These are phyloP conservation scores for Globisporangium irregulare DNA, from an alignment of 352 stramenopile species.

Conservation along the genomic window DNA sequence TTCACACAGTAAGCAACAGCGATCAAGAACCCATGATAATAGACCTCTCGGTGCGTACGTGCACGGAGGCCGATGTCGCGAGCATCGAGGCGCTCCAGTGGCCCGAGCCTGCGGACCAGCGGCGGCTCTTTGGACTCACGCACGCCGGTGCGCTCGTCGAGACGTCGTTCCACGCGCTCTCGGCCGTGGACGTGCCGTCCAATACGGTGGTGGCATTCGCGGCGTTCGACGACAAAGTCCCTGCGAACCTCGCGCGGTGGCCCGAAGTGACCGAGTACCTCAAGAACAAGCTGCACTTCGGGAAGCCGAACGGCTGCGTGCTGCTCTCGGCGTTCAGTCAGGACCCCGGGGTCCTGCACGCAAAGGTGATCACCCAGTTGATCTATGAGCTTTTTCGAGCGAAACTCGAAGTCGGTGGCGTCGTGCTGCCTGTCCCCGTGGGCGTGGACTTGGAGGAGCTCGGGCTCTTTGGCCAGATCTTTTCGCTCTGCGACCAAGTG, in stretches of 20 bases:
- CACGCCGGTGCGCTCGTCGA: slow-evolving; percentile 63
- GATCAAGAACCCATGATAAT: slow-evolving; percentile 10
- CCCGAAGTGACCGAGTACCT: slow-evolving; percentile 66
- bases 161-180: slow-evolving; percentile 52
- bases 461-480: slow-evolving; percentile 55
- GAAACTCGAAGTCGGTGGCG: slow-evolving; percentile 36
- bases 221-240: slow-evolving; percentile 59
- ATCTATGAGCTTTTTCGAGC: slow-evolving; percentile 41
- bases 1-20: neutral
- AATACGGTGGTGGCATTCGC: slow-evolving; percentile 43
- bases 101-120: slow-evolving; percentile 38
- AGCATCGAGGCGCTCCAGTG: slow-evolving; percentile 39
- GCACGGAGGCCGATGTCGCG: slow-evolving; percentile 38
- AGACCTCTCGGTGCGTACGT: slow-evolving; percentile 38
- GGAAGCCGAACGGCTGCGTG: slow-evolving; percentile 42
- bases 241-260: slow-evolving; percentile 39
- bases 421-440: slow-evolving; percentile 48
- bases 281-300: slow-evolving; percentile 53
- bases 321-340: slow-evolving; percentile 52
- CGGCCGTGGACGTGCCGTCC: slow-evolving; percentile 23
- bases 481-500: slow-evolving; percentile 53
- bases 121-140: slow-evolving; percentile 55
- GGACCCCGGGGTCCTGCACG: slow-evolving; percentile 23
- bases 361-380: slow-evolving; percentile 29
- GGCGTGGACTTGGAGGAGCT: slow-evolving; percentile 54